Evolutionary conservation across 75 land plant species (phyloP).

Genomic region (Pinus tabuliformis): DNA sequence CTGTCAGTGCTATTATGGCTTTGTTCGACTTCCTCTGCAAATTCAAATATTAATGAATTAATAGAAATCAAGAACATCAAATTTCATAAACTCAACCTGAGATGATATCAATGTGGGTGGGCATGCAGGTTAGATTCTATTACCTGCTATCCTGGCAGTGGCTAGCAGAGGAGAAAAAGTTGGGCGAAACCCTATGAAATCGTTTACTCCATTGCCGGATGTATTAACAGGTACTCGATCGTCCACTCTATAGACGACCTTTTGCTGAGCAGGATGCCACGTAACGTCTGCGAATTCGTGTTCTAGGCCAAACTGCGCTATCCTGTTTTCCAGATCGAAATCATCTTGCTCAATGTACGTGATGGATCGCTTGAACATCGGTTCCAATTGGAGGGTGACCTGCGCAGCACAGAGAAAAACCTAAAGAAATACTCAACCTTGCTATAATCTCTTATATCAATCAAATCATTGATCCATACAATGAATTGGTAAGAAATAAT

Average conservation of each 20-base stretch:
- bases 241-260: background rate
- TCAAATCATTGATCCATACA: no score
- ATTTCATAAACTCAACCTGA: no score
- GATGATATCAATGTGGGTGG: no score
- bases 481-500: no score
- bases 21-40: slow-evolving; percentile 29
- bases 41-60: background rate
- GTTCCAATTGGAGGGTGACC: background rate
- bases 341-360: background rate
- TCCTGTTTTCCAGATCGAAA: background rate
- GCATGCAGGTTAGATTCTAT: no score
- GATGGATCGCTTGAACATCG: slow-evolving; percentile 15
- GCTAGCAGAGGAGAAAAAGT: no score
- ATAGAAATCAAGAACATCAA: no score
- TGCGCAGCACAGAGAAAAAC: no score
- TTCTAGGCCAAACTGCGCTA: slow-evolving; percentile 2
- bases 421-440: no score
- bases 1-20: background rate
- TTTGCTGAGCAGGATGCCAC: slow-evolving; percentile 1
- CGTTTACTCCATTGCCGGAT: background rate
- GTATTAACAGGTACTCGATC: slow-evolving; percentile 10
- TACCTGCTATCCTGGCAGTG: no score
- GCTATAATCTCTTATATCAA: no score
- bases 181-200: no score
- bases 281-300: slow-evolving; percentile 12